Conservation (phyloP, 208 protist genomes). For the Kentomonas sorsogonicus region DNA sequence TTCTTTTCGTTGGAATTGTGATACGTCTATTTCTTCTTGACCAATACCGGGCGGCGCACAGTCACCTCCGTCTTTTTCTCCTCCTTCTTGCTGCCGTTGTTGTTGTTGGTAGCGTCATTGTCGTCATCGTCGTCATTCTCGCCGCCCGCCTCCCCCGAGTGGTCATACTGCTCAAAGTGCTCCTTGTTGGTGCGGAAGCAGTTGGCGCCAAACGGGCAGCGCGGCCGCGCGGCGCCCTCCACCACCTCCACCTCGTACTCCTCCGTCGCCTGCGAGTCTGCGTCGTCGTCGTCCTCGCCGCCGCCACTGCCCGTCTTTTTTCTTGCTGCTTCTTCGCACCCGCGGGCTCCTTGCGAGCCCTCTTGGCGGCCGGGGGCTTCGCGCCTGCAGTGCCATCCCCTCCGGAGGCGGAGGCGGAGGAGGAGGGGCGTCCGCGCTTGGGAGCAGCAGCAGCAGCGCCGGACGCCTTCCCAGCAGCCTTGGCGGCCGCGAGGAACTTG, state of each 20-base stretch:
- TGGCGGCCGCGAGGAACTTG: conserved; percentile 19
- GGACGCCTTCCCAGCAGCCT: conserved; percentile 14
- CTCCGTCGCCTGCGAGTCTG: conserved; percentile 58
- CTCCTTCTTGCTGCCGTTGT: too few species aligned
- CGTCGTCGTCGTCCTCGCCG: conserved; percentile 15
- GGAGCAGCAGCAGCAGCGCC: conserved; percentile 5
- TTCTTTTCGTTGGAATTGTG: background rate
- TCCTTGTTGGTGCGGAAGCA: conserved; percentile 65
- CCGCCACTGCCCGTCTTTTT: conserved; percentile 8
- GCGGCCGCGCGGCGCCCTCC: conserved; percentile 25
- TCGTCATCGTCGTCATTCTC: too few species aligned
- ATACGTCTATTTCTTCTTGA: background rate
- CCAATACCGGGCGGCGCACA: too few species aligned
- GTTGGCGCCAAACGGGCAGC: conserved; percentile 54
- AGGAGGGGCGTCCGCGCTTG: too few species aligned
- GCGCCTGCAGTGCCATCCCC: conserved; percentile 1
- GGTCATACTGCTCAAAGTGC: conserved; percentile 60
- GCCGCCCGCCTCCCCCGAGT: too few species aligned
- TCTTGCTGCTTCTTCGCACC: conserved; percentile 12
- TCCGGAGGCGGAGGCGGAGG: too few species aligned
- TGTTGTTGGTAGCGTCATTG: too few species aligned
- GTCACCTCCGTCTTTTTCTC: too few species aligned
- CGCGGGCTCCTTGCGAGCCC: conserved; percentile 14
- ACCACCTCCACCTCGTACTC: conserved; percentile 66
- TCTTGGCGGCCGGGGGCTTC: background rate